phyloP scores from a whole-genome alignment of 2,329 filamentous ascomycete genomes.

The Berkeleyomyces rouxiae region DNA sequence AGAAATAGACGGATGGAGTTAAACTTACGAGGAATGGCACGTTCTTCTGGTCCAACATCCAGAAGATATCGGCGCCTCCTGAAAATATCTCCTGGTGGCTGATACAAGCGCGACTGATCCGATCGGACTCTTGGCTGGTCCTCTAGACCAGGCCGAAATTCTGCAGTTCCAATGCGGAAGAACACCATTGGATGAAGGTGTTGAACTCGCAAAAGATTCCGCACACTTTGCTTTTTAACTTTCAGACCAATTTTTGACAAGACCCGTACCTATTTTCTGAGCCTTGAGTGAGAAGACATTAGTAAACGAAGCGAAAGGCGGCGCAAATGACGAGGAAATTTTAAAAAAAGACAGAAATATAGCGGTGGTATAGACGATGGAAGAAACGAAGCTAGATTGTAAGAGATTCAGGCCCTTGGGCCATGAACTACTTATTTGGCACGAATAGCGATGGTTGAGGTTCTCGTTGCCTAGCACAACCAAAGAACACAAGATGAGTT shows the following conservation, averaged over 20 bases:
- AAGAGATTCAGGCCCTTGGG: too few relatives aligned
- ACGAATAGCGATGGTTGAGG: neutral
- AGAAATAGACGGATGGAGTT: neutral
- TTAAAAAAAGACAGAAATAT: too few relatives aligned
- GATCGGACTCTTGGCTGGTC: neutral
- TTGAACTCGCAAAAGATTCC: neutral
- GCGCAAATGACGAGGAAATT: too few relatives aligned
- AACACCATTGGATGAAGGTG: neutral
- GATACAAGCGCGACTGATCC: slow-evolving; percentile 1
- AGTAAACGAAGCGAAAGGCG: too few relatives aligned
- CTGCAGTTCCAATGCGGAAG: slow-evolving; percentile 1
- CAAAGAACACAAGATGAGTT: neutral
- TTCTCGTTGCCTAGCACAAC: neutral
- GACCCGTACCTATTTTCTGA: too few relatives aligned
- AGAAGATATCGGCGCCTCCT: neutral
- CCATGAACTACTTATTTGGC: too few relatives aligned
- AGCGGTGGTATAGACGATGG: too few relatives aligned
- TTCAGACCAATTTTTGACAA: too few relatives aligned
- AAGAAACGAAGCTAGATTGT: too few relatives aligned
- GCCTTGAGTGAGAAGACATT: too few relatives aligned
- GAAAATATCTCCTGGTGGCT: neutral
- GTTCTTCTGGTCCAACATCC: slow-evolving; percentile 1
- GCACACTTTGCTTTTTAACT: too few relatives aligned
- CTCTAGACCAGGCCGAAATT: slow-evolving; percentile 3
- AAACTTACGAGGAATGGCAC: slow-evolving; percentile 1